phyloP scores from a whole-genome alignment of 208 protist genomes.

The Crithidia expoeki region DNA sequence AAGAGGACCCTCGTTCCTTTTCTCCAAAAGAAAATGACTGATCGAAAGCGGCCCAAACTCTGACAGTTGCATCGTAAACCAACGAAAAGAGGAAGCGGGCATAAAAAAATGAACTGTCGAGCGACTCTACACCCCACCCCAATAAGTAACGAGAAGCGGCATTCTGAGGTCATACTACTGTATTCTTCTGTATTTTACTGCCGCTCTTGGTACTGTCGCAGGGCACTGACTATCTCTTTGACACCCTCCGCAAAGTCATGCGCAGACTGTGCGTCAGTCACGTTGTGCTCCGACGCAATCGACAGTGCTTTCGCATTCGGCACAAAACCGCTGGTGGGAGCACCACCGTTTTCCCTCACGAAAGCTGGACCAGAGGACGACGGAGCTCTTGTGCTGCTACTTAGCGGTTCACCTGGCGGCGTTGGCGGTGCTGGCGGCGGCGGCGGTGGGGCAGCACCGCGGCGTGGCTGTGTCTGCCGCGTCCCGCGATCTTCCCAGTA shows the following conservation, averaged over 20 bases:
- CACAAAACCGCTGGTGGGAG: background rate
- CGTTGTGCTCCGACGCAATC: conserved; percentile 26
- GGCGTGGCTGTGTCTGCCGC: background rate
- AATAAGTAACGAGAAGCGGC: too few relatives aligned
- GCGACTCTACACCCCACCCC: too few relatives aligned
- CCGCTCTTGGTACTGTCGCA: conserved; percentile 16
- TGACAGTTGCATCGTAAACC: too few relatives aligned
- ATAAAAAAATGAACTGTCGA: too few relatives aligned
- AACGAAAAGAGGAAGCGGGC: background rate
- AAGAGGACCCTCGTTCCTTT: too few relatives aligned
- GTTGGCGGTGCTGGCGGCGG: conserved; percentile 2
- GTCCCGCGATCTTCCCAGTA: conserved; percentile 12
- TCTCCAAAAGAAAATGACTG: background rate
- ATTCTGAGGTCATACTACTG: too few relatives aligned
- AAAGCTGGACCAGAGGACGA: background rate
- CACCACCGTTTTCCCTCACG: background rate
- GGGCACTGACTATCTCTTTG: conserved; percentile 15
- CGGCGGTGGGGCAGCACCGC: conserved; percentile 9
- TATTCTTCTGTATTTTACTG: too few relatives aligned
- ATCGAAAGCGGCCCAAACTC: too few relatives aligned
- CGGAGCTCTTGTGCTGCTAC: conserved; percentile 9
- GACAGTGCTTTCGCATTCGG: conserved; percentile 8
- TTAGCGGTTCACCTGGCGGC: background rate
- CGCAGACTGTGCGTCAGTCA: conserved; percentile 27
- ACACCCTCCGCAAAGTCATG: conserved; percentile 31